These are phyloP conservation scores for Leishmania major DNA, from an alignment of 208 protist genomes.

Conservation along the genomic window DNA sequence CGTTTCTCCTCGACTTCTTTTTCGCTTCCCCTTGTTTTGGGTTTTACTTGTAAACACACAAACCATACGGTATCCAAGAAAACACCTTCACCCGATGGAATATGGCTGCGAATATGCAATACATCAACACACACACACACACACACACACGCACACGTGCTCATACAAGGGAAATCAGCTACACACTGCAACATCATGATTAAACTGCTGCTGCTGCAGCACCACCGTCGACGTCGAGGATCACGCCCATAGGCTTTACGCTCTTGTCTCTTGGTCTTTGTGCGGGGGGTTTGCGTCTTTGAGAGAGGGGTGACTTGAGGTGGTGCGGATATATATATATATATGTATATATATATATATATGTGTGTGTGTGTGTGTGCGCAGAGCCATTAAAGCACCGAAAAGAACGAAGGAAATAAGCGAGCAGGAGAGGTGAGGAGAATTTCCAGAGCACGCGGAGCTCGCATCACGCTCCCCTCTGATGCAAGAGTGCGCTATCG, in stretches of 20 bases:
- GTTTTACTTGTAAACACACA: neutral
- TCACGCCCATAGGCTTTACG: neutral
- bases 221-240: neutral
- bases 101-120: neutral
- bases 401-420: neutral
- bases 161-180: constrained; percentile 1
- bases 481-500: neutral
- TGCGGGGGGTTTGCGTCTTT: neutral
- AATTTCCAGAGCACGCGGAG: neutral
- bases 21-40: neutral
- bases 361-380: neutral
- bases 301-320: neutral
- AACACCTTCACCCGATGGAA: neutral
- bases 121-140: constrained; percentile 3
- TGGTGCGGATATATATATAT: neutral
- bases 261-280: constrained; percentile 4
- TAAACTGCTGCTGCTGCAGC: constrained; percentile 10
- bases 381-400: constrained; percentile 7
- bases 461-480: neutral
- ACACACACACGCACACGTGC: neutral
- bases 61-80: neutral
- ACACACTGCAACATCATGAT: neutral
- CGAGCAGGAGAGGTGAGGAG: neutral
- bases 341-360: too few relatives aligned
- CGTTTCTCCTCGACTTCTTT: constrained; percentile 4